Percentiles rank a stretch among this genome's conserved stretches.
Evolutionary conservation across 1,284 basidiomycete species (phyloP).

Genomic region (Puccinia polysora): DNA sequence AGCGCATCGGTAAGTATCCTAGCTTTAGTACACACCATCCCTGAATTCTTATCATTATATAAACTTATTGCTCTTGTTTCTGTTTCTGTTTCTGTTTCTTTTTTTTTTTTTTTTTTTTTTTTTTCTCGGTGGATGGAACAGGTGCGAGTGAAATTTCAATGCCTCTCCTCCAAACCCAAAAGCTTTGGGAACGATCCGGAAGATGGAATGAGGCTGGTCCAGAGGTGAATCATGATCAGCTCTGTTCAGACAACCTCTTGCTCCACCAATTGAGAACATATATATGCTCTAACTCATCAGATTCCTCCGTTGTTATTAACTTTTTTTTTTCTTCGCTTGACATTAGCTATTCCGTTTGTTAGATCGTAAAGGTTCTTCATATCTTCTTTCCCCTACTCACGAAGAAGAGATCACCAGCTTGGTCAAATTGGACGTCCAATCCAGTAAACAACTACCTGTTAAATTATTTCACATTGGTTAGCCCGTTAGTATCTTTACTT

Average conservation of each 20-base stretch:
- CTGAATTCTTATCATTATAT: no score
- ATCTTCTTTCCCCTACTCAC: slow-evolving; percentile 53
- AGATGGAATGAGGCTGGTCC: no score
- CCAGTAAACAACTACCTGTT: slow-evolving; percentile 50
- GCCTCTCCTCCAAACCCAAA: slow-evolving; percentile 51
- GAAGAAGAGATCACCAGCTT: slow-evolving; percentile 54
- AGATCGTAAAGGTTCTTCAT: slow-evolving; percentile 51
- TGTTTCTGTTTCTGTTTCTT: no score
- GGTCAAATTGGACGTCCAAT: slow-evolving; percentile 50
- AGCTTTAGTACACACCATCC: no score
- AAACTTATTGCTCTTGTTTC: no score
- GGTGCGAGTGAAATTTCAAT: slow-evolving; percentile 51
- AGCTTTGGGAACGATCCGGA: slow-evolving; percentile 51
- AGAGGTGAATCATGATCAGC: no score
- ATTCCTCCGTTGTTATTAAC: no score
- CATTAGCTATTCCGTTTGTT: slow-evolving; percentile 51
- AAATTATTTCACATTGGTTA: slow-evolving; percentile 51
- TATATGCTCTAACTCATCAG: no score
- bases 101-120: no score
- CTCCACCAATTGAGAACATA: no score
- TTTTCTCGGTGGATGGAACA: slow-evolving; percentile 47
- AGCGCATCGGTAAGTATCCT: slow-evolving; percentile 43
- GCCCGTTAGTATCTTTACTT: slow-evolving; percentile 6
- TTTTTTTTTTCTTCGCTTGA: background rate
- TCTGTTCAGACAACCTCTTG: no score